Conservation (phyloP, 257 asterid genomes). For the Solanum verrucosum region DNA sequence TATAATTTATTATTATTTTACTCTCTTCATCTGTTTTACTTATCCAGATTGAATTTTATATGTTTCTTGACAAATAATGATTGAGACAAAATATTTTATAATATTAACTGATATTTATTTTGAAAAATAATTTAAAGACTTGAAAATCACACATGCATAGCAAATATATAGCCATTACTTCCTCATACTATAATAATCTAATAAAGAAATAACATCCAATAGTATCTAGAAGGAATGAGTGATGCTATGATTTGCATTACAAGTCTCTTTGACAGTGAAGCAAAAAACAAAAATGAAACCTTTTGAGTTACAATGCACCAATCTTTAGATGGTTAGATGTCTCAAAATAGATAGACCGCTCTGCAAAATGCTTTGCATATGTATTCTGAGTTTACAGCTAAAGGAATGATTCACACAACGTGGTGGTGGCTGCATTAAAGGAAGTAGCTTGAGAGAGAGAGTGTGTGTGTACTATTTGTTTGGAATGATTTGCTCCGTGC, state of each 20-base stretch:
- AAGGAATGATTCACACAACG: slow-evolving; percentile 36
- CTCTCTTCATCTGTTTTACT: too few relatives aligned
- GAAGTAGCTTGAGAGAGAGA: slow-evolving; percentile 27
- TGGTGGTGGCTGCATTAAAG: slow-evolving; percentile 49
- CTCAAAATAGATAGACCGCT: slow-evolving; percentile 53
- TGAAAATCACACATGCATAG: too few relatives aligned
- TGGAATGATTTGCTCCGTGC: slow-evolving; percentile 83
- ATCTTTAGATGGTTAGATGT: slow-evolving; percentile 48
- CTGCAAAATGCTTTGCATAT: slow-evolving; percentile 45
- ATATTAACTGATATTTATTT: too few relatives aligned
- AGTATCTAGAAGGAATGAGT: background rate
- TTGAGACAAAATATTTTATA: too few relatives aligned
- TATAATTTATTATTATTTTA: too few relatives aligned
- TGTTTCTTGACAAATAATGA: too few relatives aligned
- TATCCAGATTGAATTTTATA: too few relatives aligned
- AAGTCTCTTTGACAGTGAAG: slow-evolving; percentile 57
- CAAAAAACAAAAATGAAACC: slow-evolving; percentile 12
- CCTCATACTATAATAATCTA: too few relatives aligned
- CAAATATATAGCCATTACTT: too few relatives aligned
- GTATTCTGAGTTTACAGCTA: slow-evolving; percentile 77
- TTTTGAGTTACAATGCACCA: slow-evolving; percentile 14
- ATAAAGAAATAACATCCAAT: background rate
- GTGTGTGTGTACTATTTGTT: slow-evolving; percentile 33
- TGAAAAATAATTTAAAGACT: too few relatives aligned
- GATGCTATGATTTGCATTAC: slow-evolving; percentile 9